Evolutionary conservation across 306 rosid species (phyloP), one percentile per base, ranked within the genome.

Genomic region (Malus sieversii): DNA sequence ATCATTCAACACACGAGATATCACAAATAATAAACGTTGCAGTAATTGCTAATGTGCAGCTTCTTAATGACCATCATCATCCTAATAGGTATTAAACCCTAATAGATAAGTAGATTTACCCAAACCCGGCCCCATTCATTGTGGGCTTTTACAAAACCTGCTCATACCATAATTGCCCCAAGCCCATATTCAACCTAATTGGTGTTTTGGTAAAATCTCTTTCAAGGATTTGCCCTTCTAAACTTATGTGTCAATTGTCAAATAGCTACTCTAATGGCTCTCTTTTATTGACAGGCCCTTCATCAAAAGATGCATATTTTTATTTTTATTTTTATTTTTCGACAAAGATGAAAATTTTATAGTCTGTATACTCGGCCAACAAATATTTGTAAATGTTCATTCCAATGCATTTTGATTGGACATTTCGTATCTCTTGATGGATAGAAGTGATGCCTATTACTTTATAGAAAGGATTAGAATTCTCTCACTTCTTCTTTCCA

Each of bases 401-500:
- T 33, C 38, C 8, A 33, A 33, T 0, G 53, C 53, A 5, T 48
- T 15, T 15, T 48, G 53, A 4, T 1, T 48, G 53, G 20, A 48
- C 19, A 48, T 15, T 48, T 48, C 19, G 8, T 1, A 48, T 15
- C 53, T 5, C 8, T 33, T 33, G 38, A 33, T 33, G 38, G 38
- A 33, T 1, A 33, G 38, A 33, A 33, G 35, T 33, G 1, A 5
- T 33, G 6, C 2, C 40, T 35, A 35, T 35, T 35, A 7, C 8
- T 35, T 6, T 35, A 35, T 35, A 35, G 0, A 35, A 6, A 35
- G 2, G 40, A 1, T 1, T 33, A 33, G 0, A 2, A 35, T 35
- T 35, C 0, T 35, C 0, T 35, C 0, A 0, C 40, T 35, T 35
- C 2, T 2, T 35, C 2, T 35, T 35, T 35, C 9, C 9, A 35